Evolutionary conservation across 2,329 filamentous ascomycete genomes (phyloP), one percentile per base, ranked within the genome.

Genomic region (Verruconis gallopava): DNA sequence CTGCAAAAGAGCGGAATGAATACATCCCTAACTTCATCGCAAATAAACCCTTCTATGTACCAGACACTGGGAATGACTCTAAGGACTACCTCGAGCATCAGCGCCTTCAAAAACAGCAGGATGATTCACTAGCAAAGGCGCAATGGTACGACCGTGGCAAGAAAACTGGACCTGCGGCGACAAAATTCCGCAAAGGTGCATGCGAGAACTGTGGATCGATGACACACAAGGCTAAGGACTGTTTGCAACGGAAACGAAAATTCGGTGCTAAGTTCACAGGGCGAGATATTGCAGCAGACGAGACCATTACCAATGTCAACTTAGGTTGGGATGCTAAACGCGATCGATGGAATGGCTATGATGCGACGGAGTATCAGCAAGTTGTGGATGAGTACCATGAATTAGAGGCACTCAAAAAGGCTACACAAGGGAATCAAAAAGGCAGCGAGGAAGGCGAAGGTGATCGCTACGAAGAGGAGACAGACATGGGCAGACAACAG

Each of bases 21-120:
- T 98, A 98, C 70, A 98, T 98, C 55, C 91, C 91, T 4, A 79
- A 84, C 42, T 98, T 95, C 71, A 98, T 98, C 66, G 88, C 86
- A 53, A 95, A 94, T 62, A 88, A 93, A 52, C 91, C 91, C 3
- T 98, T 98, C 65, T 98, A 96, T 62, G 79, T 93, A 53, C 44
- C 44, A 17, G 44, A 45, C 36, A 37, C 38, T 21, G 84, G 86
- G 56, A 79, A 80, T 50, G 76, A 80, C 46, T 73, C 81, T 47
- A 75, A 74, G 57, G 88, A 96, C 55, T 98, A 96, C 59, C 83
- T 98, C 49, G 85, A 93, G 63, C 91, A 98, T 75, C 91, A 98
- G 57, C 85, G 88, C 59, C 69, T 89, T 19, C 79, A 86, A 44
- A 64, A 71, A 41, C 75, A 79, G 37, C 73, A 79, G 43, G 73